Base-by-base conservation (phyloP, 2,329 filamentous ascomycete species). In the Penicillium nordicum region DNA sequence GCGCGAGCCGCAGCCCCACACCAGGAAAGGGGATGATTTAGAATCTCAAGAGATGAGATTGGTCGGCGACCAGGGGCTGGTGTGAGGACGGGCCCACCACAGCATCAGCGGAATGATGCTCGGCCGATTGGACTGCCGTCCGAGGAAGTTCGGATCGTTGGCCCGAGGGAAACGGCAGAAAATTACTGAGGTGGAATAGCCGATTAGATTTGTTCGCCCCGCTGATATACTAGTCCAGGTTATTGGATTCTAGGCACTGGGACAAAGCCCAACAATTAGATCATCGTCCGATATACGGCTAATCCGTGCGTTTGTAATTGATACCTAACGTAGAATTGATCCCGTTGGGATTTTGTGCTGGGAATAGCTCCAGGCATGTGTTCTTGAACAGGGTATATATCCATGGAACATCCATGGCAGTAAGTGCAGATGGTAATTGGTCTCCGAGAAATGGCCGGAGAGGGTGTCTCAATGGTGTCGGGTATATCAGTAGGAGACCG, bases 161-260 rank as follows among this genome's bases (percentile, higher is more conserved):
- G 34, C 21, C 57, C 59, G 58, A 59, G 16, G 50, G 61, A 53
- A 55, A 50, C 58, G 62, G 60, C 30, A 57, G 55, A 63, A 61
- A 46, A 60, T 60, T 60, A 57, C 36, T 36, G 51, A 60, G 63
- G 18, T 44, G 38, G 58, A 43, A 64, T 61, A 65, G 59, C 61
- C 63, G 63, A 53, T 58, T 23, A 50, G 43, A 25, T 18, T 21
- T 25, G 44, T 53, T 50, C 55, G 52, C 52, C 38, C 38, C 37
- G 23, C 58, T 55, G 50, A 58, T 38, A 21, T 34, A 9, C n/a
- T 30, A 40, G 47, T 40, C n/a, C 14, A 18, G n/a, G 16, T 18
- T 32, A 42, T 27, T 43, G 11, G 11, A 21, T 45, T 34, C 44
- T 46, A 46, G 44, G 2, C 44, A 16, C 12, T 34, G 16, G 11